Conservation (phyloP, 1,284 basidiomycete species). For the Cystobasidiaceae sp. region DNA sequence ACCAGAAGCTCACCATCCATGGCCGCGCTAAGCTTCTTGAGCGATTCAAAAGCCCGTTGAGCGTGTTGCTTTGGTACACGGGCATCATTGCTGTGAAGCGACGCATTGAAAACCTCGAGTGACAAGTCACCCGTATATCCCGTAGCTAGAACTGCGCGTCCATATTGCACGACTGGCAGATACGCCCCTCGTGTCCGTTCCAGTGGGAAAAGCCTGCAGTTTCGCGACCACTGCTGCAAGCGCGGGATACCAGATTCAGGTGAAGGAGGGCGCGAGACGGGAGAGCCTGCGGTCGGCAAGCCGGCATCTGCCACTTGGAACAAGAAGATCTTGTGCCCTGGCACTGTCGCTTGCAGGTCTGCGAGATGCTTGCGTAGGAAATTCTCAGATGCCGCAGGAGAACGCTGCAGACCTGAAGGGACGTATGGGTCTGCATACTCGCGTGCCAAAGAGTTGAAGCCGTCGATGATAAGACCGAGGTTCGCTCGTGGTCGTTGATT, state of each 20-base stretch:
- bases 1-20: not conserved
- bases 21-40: slow-evolving; percentile 8
- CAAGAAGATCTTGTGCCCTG: slow-evolving; percentile 44
- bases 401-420: slow-evolving; percentile 18
- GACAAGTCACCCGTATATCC: slow-evolving; percentile 47
- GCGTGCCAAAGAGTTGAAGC: slow-evolving; percentile 48
- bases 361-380: slow-evolving; percentile 11
- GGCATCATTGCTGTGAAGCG: slow-evolving; percentile 35
- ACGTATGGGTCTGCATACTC: slow-evolving; percentile 45
- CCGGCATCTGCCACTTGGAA: slow-evolving; percentile 48
- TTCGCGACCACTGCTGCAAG: slow-evolving; percentile 47
- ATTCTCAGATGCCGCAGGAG: not conserved
- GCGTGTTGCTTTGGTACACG: slow-evolving; percentile 43
- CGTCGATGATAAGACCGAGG: slow-evolving; percentile 48
- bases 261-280: slow-evolving; percentile 33
- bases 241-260: slow-evolving; percentile 44
- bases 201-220: slow-evolving; percentile 46
- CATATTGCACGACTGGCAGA: slow-evolving; percentile 45
- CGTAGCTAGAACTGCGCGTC: slow-evolving; percentile 42
- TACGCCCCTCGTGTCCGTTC: slow-evolving; percentile 46
- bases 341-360: slow-evolving; percentile 19
- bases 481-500: slow-evolving; percentile 42
- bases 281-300: slow-evolving; percentile 36
- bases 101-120: slow-evolving; percentile 48
- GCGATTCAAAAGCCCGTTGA: slow-evolving; percentile 36